Evolutionary conservation across 2,329 filamentous ascomycete genomes (phyloP).

Genomic region (Nannizziopsis arthrosporioides): DNA sequence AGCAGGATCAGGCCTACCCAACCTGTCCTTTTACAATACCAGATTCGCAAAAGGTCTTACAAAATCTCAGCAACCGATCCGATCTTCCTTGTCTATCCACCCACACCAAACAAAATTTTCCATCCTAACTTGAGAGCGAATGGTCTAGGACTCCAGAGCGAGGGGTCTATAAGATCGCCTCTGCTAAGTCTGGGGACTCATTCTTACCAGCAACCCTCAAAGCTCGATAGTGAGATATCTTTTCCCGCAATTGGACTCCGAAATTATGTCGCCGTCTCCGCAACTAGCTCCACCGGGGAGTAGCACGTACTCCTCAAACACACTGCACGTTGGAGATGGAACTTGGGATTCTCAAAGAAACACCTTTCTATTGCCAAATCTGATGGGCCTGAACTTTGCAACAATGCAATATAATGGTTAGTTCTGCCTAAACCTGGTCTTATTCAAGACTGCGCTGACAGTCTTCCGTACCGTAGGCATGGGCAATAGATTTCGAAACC

Average conservation of each 20-base stretch:
- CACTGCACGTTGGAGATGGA: slow-evolving; percentile 53
- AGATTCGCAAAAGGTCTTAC: no score
- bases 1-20: no score
- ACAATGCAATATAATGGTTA: slow-evolving; percentile 57
- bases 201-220: neutral
- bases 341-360: slow-evolving; percentile 53
- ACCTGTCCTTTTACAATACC: no score
- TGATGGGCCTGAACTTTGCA: slow-evolving; percentile 53
- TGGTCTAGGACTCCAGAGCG: slow-evolving; percentile 34
- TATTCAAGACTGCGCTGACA: neutral
- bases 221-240: neutral
- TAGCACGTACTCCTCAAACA: slow-evolving; percentile 50
- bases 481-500: slow-evolving; percentile 52
- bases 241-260: neutral
- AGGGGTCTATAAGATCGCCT: slow-evolving; percentile 37
- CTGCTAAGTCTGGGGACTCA: slow-evolving; percentile 20
- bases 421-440: slow-evolving; percentile 12
- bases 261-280: slow-evolving; percentile 27
- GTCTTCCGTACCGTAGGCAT: slow-evolving; percentile 40
- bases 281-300: slow-evolving; percentile 46
- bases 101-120: neutral
- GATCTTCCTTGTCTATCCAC: neutral
- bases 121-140: slow-evolving; percentile 21
- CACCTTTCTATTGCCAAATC: slow-evolving; percentile 52
- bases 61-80: neutral